Evolutionary conservation across 352 stramenopile genomes (phyloP).

Genomic region (Globisporangium camurandrum): DNA sequence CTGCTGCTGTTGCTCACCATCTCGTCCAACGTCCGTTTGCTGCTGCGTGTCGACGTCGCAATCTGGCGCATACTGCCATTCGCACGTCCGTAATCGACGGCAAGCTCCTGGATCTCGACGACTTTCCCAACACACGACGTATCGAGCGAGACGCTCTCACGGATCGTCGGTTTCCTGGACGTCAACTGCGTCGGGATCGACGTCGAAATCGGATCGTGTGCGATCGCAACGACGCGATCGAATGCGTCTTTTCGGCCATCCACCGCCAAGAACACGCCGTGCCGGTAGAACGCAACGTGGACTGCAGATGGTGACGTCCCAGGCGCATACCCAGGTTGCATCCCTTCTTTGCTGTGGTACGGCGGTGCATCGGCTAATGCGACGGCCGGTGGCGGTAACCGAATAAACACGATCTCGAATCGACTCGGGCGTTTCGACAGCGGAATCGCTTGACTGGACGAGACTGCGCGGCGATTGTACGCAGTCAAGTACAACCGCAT

Average conservation of each 20-base stretch:
- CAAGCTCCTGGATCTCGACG: constrained; percentile 69
- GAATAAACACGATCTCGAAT: constrained; percentile 77
- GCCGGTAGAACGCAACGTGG: constrained; percentile 69
- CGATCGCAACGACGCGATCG: constrained; percentile 69
- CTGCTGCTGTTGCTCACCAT: constrained; percentile 39
- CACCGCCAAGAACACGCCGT: constrained; percentile 73
- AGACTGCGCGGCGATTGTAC: constrained; percentile 61
- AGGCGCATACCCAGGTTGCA: constrained; percentile 72
- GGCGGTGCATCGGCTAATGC: constrained; percentile 61
- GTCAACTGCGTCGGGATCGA: constrained; percentile 43
- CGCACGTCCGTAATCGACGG: constrained; percentile 16
- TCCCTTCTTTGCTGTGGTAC: constrained; percentile 83
- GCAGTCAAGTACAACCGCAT: constrained; percentile 92
- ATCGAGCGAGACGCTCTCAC: constrained; percentile 68
- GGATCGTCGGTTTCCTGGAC: constrained; percentile 59
- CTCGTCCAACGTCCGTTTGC: constrained; percentile 74
- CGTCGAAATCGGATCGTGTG: constrained; percentile 69
- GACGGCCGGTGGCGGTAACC: constrained; percentile 64
- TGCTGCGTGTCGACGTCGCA: constrained; percentile 9
- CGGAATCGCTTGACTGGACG: constrained; percentile 26
- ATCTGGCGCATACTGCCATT: constrained; percentile 1
- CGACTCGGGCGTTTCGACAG: constrained; percentile 49
- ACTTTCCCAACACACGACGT: constrained; percentile 81
- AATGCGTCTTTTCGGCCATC: constrained; percentile 73
- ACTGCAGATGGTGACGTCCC: constrained; percentile 76